phyloP scores from a whole-genome alignment of 352 stramenopile genomes.

The Pythium utonaiense region DNA sequence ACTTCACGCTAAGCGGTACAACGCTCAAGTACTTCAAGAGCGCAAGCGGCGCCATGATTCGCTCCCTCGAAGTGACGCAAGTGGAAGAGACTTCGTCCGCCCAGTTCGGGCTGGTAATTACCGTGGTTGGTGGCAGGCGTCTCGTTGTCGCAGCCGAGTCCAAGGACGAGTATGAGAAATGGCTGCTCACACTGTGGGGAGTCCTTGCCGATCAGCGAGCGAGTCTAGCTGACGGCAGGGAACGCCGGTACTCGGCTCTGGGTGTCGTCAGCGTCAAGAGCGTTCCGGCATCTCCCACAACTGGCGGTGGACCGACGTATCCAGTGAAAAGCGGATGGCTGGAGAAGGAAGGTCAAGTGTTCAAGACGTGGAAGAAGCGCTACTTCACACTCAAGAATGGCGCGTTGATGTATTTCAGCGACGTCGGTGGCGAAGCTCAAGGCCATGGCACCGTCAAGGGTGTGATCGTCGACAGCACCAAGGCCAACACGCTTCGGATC shows the following conservation, averaged over 20 bases:
- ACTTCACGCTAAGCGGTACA: slow-evolving; percentile 66
- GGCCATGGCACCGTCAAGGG: slow-evolving; percentile 54
- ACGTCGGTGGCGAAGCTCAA: slow-evolving; percentile 50
- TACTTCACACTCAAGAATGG: slow-evolving; percentile 75
- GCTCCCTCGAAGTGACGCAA: slow-evolving; percentile 36
- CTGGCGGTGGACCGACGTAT: not conserved
- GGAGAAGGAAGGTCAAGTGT: slow-evolving; percentile 67
- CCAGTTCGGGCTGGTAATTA: slow-evolving; percentile 43
- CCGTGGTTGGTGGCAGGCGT: slow-evolving; percentile 38
- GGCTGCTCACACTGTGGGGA: slow-evolving; percentile 41
- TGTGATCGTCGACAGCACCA: slow-evolving; percentile 40
- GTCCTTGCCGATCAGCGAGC: slow-evolving; percentile 23
- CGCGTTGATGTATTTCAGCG: slow-evolving; percentile 69
- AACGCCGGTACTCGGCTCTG: slow-evolving; percentile 5
- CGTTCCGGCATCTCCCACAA: slow-evolving; percentile 10
- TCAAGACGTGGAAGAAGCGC: slow-evolving; percentile 76
- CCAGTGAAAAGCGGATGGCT: slow-evolving; percentile 56
- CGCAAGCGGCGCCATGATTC: slow-evolving; percentile 48
- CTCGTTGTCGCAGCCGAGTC: slow-evolving; percentile 61
- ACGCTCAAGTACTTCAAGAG: slow-evolving; percentile 81
- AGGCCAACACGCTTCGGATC: slow-evolving; percentile 50
- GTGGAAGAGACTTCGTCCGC: slow-evolving; percentile 33
- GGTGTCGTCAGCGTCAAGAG: slow-evolving; percentile 17
- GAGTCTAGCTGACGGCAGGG: not conserved
- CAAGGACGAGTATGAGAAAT: slow-evolving; percentile 60